Evolutionary conservation across 2,329 filamentous ascomycete genomes (phyloP).

Genomic region (Ophiostoma pallidulum): DNA sequence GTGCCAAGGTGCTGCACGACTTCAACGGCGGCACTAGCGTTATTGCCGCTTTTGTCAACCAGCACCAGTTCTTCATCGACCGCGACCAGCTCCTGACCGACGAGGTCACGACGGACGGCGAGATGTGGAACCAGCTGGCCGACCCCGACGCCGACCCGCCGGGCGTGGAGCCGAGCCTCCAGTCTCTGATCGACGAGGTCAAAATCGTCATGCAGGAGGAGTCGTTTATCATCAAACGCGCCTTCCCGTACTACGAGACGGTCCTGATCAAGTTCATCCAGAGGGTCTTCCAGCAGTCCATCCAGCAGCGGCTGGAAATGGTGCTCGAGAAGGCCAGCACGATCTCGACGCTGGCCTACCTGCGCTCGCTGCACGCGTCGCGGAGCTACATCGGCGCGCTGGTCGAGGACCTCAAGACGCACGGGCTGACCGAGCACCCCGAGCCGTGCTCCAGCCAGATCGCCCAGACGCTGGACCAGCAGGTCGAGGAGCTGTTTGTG

Average conservation of each 20-base stretch:
- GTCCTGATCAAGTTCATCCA: constrained; percentile 90
- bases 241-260: constrained; percentile 93
- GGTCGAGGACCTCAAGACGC: constrained; percentile 86
- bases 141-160: constrained; percentile 91
- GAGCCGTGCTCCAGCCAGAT: constrained; percentile 84
- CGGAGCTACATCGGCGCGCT: constrained; percentile 78
- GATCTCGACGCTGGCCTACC: constrained; percentile 83
- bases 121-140: constrained; percentile 83
- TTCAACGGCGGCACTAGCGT: constrained; percentile 95
- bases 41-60: constrained; percentile 93
- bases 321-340: constrained; percentile 90
- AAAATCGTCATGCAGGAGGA: constrained; percentile 94
- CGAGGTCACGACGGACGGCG: constrained; percentile 64
- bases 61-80: constrained; percentile 99
- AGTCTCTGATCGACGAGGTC: constrained; percentile 88
- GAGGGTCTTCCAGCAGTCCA: constrained; percentile 93
- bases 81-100: constrained; percentile 84
- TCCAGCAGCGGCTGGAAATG: constrained; percentile 91
- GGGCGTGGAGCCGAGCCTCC: constrained; percentile 81
- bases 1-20: constrained; percentile 83
- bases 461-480: constrained; percentile 62
- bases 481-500: constrained; percentile 68
- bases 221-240: constrained; percentile 90
- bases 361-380: constrained; percentile 83
- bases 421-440: constrained; percentile 90